phyloP scores from a whole-genome alignment of 2,329 filamentous ascomycete genomes.

The Bertia moriformis region DNA sequence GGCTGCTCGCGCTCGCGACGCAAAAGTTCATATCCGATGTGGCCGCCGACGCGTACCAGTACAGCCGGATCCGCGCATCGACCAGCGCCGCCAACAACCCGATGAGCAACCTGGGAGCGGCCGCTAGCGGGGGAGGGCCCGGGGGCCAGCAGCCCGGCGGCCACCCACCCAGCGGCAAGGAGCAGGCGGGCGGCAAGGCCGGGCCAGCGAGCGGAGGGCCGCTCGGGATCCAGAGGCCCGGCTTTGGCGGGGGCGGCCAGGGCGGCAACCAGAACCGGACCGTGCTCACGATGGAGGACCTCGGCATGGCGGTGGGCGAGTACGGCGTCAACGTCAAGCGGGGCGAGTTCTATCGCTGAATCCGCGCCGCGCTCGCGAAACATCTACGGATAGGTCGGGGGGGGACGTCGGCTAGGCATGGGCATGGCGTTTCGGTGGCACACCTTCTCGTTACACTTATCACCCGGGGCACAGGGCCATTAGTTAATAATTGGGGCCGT shows the following conservation, averaged over 20 bases:
- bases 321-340: slow-evolving; percentile 96
- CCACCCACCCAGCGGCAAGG: slow-evolving; percentile 39
- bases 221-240: slow-evolving; percentile 61
- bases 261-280: slow-evolving; percentile 81
- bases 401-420: no score
- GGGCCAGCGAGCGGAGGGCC: slow-evolving; percentile 28
- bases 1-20: slow-evolving; percentile 88
- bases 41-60: slow-evolving; percentile 93
- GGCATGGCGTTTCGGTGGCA: no score
- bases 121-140: slow-evolving; percentile 52
- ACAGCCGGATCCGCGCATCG: slow-evolving; percentile 85
- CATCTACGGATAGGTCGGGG: no score
- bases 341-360: slow-evolving; percentile 86
- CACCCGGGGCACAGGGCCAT: no score
- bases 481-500: no score
- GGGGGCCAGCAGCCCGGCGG: slow-evolving; percentile 44
- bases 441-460: no score
- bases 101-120: slow-evolving; percentile 71
- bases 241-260: slow-evolving; percentile 76
- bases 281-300: slow-evolving; percentile 93
- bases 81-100: slow-evolving; percentile 82
- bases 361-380: no score
- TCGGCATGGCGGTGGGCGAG: slow-evolving; percentile 95
- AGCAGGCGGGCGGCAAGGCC: slow-evolving; percentile 36
- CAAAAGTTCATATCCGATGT: slow-evolving; percentile 98